Evolutionary conservation across 106 monocot species (phyloP).

Genomic region (Ottelia alismoides): DNA sequence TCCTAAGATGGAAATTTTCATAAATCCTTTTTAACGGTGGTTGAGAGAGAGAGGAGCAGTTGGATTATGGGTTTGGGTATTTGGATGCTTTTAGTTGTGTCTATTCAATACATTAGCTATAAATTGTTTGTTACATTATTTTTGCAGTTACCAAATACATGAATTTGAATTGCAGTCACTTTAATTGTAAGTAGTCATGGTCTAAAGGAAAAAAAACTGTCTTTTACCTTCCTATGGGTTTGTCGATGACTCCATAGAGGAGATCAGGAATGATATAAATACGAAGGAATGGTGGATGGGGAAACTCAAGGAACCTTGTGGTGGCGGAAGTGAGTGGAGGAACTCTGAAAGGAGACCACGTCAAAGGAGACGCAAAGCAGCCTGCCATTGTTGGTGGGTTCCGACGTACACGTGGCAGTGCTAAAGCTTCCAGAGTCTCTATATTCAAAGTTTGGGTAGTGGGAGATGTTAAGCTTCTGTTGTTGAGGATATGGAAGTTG

Average conservation of each 20-base stretch:
- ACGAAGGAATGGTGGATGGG: conserved; percentile 75
- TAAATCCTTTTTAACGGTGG: no score
- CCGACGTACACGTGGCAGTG: conserved; percentile 6
- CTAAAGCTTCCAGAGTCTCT: conserved; percentile 46
- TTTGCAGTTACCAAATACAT: no score
- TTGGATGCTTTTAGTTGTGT: no score
- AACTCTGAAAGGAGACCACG: conserved; percentile 33
- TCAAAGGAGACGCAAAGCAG: conserved; percentile 38
- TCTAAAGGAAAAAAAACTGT: background rate
- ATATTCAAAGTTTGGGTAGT: conserved; percentile 64
- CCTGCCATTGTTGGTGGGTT: background rate
- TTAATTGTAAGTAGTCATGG: no score
- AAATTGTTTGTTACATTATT: no score
- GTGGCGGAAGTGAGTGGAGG: conserved; percentile 56
- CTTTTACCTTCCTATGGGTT: conserved; percentile 27
- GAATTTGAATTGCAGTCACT: no score
- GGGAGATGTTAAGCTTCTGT: conserved; percentile 53
- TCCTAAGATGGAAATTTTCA: no score
- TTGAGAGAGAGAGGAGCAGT: no score
- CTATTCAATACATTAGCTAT: no score
- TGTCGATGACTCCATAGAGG: conserved; percentile 43
- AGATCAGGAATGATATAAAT: conserved; percentile 71
- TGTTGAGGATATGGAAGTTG: conserved; percentile 31
- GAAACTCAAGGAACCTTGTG: conserved; percentile 80
- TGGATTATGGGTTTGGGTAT: no score